A percentile compares a stretch with the other conserved stretches of the same genome.
Evolutionary conservation across 1,139 yeast species (phyloP).

Genomic region (Kodamaea arcana): DNA sequence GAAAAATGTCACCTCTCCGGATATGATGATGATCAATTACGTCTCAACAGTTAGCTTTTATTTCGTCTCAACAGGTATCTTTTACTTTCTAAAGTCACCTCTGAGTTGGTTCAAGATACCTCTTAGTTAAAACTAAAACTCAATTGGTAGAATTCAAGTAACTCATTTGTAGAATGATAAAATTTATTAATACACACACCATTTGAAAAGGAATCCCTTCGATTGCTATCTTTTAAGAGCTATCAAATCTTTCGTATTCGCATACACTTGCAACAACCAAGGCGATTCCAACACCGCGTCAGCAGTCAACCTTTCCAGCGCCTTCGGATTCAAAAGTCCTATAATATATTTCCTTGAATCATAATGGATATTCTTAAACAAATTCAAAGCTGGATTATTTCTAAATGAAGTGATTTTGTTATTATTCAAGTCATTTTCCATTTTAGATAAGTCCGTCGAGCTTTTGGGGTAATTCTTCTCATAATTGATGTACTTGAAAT

Average conservation of each 20-base stretch:
- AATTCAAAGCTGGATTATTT: slow-evolving; percentile 29
- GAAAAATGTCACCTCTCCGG: too few species aligned
- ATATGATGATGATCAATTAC: too few species aligned
- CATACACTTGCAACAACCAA: slow-evolving; percentile 44
- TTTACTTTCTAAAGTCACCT: too few species aligned
- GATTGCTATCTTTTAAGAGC: slow-evolving; percentile 3
- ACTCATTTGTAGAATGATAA: too few species aligned
- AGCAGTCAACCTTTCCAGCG: slow-evolving; percentile 20
- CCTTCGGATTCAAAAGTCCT: slow-evolving; percentile 32
- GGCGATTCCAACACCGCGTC: slow-evolving; percentile 27
- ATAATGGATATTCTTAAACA: slow-evolving; percentile 37
- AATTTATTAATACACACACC: too few species aligned
- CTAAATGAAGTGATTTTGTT: slow-evolving; percentile 10
- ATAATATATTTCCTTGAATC: slow-evolving; percentile 34
- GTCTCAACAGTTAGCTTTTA: too few species aligned
- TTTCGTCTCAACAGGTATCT: too few species aligned
- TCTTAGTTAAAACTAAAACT: too few species aligned
- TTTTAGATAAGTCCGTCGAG: slow-evolving; percentile 5
- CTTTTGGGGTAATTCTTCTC: slow-evolving; percentile 11
- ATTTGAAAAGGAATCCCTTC: too few species aligned
- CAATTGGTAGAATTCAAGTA: too few species aligned
- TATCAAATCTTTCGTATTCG: slow-evolving; percentile 37
- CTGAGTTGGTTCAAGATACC: too few species aligned
- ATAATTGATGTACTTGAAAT: slow-evolving; percentile 10
- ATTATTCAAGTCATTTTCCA: slow-evolving; percentile 14